Conservation (phyloP, 2,329 filamentous ascomycete species). For the Cyanodermella asteris region DNA sequence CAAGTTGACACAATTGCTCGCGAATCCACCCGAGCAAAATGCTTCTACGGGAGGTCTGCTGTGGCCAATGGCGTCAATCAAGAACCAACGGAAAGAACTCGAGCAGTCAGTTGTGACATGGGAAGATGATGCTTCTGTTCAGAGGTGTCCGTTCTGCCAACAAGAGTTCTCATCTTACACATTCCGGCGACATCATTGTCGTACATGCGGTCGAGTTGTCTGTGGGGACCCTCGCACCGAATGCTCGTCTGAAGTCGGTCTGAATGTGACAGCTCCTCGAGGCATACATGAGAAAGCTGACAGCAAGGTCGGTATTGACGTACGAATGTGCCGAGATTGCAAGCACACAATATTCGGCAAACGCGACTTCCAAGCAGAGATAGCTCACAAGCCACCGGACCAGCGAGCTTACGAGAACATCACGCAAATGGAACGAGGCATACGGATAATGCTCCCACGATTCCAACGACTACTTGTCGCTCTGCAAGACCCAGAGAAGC, state of each 20-base stretch:
- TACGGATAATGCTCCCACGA: constrained; percentile 55
- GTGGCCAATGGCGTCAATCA: constrained; percentile 33
- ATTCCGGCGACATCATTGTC: constrained; percentile 82
- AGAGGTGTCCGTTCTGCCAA: constrained; percentile 78
- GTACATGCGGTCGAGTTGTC: constrained; percentile 79
- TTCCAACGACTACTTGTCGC: constrained; percentile 59
- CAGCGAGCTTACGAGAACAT: constrained; percentile 67
- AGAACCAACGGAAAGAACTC: constrained; percentile 46
- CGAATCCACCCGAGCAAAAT: constrained; percentile 45
- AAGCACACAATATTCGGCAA: constrained; percentile 48
- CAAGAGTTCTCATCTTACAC: constrained; percentile 89
- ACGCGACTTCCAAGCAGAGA: constrained; percentile 53
- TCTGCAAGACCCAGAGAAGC: constrained; percentile 49
- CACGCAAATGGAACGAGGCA: constrained; percentile 70
- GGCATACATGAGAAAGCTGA: constrained; percentile 20
- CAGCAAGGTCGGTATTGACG: constrained; percentile 46
- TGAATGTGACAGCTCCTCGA: constrained; percentile 43
- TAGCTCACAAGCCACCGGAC: constrained; percentile 46
- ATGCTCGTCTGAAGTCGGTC: constrained; percentile 65
- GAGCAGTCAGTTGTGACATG: constrained; percentile 88
- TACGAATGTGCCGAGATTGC: constrained; percentile 87
- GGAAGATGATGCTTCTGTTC: constrained; percentile 72
- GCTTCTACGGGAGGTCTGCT: constrained; percentile 28
- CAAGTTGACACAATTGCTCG: constrained; percentile 66
- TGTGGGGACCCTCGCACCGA: constrained; percentile 69